phyloP scores from a whole-genome alignment of 202 grass and related monocot species.

The Carex arenaria region DNA sequence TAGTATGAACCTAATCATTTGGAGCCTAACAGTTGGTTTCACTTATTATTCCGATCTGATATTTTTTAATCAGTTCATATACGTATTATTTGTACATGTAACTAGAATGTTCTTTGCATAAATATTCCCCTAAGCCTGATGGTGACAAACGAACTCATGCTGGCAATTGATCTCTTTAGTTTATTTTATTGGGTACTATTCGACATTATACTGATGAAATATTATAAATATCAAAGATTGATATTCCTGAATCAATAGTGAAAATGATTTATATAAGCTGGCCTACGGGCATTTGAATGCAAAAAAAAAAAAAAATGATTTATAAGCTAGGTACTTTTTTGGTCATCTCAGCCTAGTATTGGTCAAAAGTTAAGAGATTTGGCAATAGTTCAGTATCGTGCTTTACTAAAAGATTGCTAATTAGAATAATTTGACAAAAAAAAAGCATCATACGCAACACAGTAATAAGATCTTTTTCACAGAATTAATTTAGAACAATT shows the following conservation, averaged over 20 bases:
- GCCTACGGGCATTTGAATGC: too few relatives aligned
- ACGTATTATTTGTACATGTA: background rate
- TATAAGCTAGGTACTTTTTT: too few relatives aligned
- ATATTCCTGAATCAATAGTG: background rate
- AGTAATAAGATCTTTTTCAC: background rate
- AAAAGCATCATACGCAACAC: background rate
- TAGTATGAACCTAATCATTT: conserved; percentile 52
- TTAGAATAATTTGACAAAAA: too few relatives aligned
- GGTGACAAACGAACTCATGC: background rate
- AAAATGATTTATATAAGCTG: background rate
- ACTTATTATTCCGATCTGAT: conserved; percentile 17
- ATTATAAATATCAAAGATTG: background rate
- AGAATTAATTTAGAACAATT: background rate
- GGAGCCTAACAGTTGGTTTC: conserved; percentile 44
- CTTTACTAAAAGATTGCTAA: too few relatives aligned
- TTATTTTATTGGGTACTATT: background rate
- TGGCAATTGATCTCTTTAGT: conserved; percentile 1
- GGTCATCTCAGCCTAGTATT: too few relatives aligned
- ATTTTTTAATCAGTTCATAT: background rate
- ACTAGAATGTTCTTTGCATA: conserved; percentile 10
- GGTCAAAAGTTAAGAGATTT: too few relatives aligned
- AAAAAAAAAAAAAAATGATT: background rate
- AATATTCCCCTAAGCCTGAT: background rate
- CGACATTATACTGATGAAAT: background rate
- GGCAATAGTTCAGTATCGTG: too few relatives aligned